Base-by-base conservation (phyloP, 768 basidiomycete species). In the Artomyces pyxidatus region DNA sequence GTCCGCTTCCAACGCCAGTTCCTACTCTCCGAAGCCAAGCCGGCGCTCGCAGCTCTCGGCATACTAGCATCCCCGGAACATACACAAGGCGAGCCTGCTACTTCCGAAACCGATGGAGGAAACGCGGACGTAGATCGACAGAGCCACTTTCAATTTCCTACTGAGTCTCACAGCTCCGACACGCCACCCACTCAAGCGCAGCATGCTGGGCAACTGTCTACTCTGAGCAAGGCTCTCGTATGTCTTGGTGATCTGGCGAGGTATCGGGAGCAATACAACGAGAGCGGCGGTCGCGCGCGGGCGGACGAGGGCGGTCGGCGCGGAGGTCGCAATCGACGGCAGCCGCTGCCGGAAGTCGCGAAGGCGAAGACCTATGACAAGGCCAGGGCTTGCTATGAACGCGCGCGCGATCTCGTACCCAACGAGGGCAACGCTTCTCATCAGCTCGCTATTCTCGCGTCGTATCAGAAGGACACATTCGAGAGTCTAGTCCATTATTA, bases 201-300 rank as follows among this genome's bases (percentile, higher is more conserved):
- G 58, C 78, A 77, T 44, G 76, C 77, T 49, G 72, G 72, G 51
- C 77, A 82, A 49, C 69, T 94, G n/a, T 77, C 80, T 9, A 81
- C 88, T 38, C 68, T 93, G 37, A 86, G 83, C 69, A 96, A 95
- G 68, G 83, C 86, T 7, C 70, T 99, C 47, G 82, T 97, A 17
- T 95, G 88, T 63, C 75, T 94, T 8, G 96, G 96, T 10, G 96
- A 99, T 60, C 83, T 99, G 42, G 88, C 92, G 51, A 77, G 96
- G 37, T 99, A 99, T 67, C 76, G 85, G 49, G 94, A 98, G 59
- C 80, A 86, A 37, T 96, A 95, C 59, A 87, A 82, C 59, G 89
- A 91, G 54, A 66, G 73, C 43, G 75, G 78, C 25, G 75, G 83
- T 21, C 73, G 83, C 45, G 73, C 82, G 16, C 77, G 72, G 57